phyloP scores from a whole-genome alignment of 805 yeast genomes.

The Barnettozyma californica region DNA sequence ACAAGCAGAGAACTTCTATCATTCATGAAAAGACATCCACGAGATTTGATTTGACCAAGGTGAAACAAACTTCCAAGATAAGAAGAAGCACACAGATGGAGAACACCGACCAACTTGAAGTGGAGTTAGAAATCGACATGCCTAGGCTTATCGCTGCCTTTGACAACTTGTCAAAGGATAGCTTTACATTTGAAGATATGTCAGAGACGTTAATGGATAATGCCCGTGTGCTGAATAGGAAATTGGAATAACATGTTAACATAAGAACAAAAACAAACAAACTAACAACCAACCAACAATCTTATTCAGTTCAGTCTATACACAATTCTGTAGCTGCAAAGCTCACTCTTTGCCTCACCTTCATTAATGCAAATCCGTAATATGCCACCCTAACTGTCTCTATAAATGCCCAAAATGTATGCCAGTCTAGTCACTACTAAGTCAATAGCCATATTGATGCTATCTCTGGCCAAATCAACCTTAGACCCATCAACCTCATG shows the following conservation, averaged over 20 bases:
- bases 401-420: constrained; percentile 78
- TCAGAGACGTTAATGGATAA: constrained; percentile 55
- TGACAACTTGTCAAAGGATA: constrained; percentile 37
- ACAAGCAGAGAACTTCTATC: constrained; percentile 68
- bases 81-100: constrained; percentile 23
- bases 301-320: neutral
- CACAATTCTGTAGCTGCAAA: neutral
- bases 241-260: constrained; percentile 7
- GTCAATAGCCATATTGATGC: constrained; percentile 90
- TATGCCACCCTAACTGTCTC: constrained; percentile 23
- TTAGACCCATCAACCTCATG: constrained; percentile 96
- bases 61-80: constrained; percentile 28
- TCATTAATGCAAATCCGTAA: neutral
- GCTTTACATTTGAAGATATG: constrained; percentile 53
- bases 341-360: neutral
- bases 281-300: neutral
- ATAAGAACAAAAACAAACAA: no score
- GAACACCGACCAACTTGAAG: constrained; percentile 31
- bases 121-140: constrained; percentile 48
- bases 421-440: constrained; percentile 87
- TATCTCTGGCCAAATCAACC: constrained; percentile 86
- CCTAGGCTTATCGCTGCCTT: constrained; percentile 35
- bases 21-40: constrained; percentile 72
- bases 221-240: constrained; percentile 38
- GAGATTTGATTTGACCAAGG: constrained; percentile 66